phyloP scores from a whole-genome alignment of 192 early-diverging fungal genomes.

The Backusella parvicylindrica region DNA sequence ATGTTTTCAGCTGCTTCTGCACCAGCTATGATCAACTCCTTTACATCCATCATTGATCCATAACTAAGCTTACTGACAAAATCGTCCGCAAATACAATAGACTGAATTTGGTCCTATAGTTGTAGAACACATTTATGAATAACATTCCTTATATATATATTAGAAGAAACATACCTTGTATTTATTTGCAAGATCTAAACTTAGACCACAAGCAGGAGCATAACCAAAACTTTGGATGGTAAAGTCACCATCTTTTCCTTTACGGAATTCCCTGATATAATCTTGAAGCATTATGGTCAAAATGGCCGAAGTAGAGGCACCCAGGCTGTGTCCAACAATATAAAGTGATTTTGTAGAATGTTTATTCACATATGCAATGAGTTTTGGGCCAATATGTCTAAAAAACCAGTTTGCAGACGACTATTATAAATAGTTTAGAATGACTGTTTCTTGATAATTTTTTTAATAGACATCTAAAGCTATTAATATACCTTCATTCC shows the following conservation, averaged over 20 bases:
- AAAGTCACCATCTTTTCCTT: slow-evolving; percentile 35
- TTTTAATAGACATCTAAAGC: background rate
- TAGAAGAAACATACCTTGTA: slow-evolving; percentile 31
- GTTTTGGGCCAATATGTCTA: slow-evolving; percentile 59
- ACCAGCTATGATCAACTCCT: slow-evolving; percentile 48
- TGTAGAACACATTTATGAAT: background rate
- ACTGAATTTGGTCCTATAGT: slow-evolving; percentile 48
- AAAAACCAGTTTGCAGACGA: slow-evolving; percentile 75
- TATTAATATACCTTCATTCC: slow-evolving; percentile 56
- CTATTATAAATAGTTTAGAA: slow-evolving; percentile 2
- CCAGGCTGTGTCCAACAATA: slow-evolving; percentile 79
- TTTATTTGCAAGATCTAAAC: slow-evolving; percentile 43
- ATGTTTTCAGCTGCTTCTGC: slow-evolving; percentile 47
- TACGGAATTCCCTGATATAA: slow-evolving; percentile 49
- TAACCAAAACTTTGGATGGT: slow-evolving; percentile 46
- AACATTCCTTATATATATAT: background rate
- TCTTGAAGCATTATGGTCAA: slow-evolving; percentile 73
- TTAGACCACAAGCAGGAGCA: slow-evolving; percentile 48
- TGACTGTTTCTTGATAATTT: too few relatives aligned
- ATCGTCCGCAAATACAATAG: slow-evolving; percentile 55
- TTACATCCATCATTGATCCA: slow-evolving; percentile 60
- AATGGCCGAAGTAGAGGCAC: slow-evolving; percentile 68
- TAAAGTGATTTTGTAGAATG: slow-evolving; percentile 55
- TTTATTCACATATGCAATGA: slow-evolving; percentile 57
- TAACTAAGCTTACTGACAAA: slow-evolving; percentile 56